Evolutionary conservation across 2,329 filamentous ascomycete genomes (phyloP), one percentile per base, ranked within the genome.

Genomic region (Ophiostoma triangulosporum): DNA sequence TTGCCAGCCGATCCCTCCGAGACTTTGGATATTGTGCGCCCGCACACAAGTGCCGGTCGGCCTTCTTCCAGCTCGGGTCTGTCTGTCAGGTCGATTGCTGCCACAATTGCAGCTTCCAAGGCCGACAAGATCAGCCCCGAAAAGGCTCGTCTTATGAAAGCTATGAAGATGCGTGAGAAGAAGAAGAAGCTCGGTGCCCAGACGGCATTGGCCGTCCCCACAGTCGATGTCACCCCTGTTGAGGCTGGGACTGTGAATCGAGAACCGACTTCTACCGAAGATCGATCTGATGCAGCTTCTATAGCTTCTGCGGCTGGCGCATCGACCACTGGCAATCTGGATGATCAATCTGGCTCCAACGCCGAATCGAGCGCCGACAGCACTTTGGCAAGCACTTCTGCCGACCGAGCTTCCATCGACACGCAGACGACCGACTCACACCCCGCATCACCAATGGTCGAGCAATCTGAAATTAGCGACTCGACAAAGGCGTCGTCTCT

Each of bases 101-200:
- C 67, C 53, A 54, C 71, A 53, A 71, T 73, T 14, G 52, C 71
- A 51, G 70, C 73, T 12, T 50, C 64, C 63, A 62, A 72, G 61
- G 64, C 72, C 59, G 64, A 69, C 66, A 61, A 73, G 65, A 84
- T 94, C 62, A 88, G 88, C 1, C 87, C 88, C 0, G 93, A 98
- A 66, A 97, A 94, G 70, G 81, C 87, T 57, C 78, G 93, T 53
- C 73, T 98, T 58, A 90, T 95, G 87, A 96, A 94, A 70, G 93
- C 93, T 7, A 77, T 96, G 70, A 86, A 96, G 67, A 69, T 96
- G 60, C 79, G 91, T 51, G 93, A 94, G 68, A 88, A 86, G 68
- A 89, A 88, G 66, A 81, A 71, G 64, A 71, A 69, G 67, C 66
- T 66, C 63, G 66, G 60, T 55, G 58, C 63, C 43, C 63, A 64